Evolutionary conservation across 805 yeast genomes (phyloP), one percentile per base, ranked within the genome.

Genomic region (Sungouiozyma ichnusensis): DNA sequence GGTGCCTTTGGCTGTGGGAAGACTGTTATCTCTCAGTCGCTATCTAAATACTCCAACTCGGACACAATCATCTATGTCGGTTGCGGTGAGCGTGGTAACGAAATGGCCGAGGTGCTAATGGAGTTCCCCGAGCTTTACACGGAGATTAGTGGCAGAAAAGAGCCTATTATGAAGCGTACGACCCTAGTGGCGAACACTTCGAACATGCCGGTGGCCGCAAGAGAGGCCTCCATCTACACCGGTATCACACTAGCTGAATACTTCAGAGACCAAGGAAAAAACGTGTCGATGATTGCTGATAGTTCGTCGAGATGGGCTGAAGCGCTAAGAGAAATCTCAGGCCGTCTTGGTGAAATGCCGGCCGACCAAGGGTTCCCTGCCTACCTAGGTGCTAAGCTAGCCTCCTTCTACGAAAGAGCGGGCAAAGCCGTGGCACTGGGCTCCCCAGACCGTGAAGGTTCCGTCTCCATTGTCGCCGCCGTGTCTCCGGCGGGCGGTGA

Each of bases 321-420:
- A 74, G 99, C 99, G 48, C 76, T 92, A 64, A 88, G 99, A 81
- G 99, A 92, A 77, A 83, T 92, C 65, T 88, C 97, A 41, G 99
- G 99, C 77, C 94, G 99, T 77, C 75, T 92, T 66, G 99, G 98
- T 71, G 99, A 92, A 75, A 92, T 92, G 99, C 99, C 99, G 64
- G 99, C 99, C 48, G 99, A 92, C 71, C 98, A 94, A 74, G 99
- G 99, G 74, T 92, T 88, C 92, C 99, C 99, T 48, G 99, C 99
- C 40, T 92, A 92, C 66, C 75, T 92, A 65, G 98, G 98, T 72
- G 96, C 99, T 41, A 92, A 92, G 65, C 77, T 92, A 58, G 97
- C 99, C 44, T 90, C 97, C 43, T 92, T 92, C 78, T 92, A 92
- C 69, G 99, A 92, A 73, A 86, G 99, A 73, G 99, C 99, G 37